phyloP scores from a whole-genome alignment of 116 monocot species.

The Iris pallida region DNA sequence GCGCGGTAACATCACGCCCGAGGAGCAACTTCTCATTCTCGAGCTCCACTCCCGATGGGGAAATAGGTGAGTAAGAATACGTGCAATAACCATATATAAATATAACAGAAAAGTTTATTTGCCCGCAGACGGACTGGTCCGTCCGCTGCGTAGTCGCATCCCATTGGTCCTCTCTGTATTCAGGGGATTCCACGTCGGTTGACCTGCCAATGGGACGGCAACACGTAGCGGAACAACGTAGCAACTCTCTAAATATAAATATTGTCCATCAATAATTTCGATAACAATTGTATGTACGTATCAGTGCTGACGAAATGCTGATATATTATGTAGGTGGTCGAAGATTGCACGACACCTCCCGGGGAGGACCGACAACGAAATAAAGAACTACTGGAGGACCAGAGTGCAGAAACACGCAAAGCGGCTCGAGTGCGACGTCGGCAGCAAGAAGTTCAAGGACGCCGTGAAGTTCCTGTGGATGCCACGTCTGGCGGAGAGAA shows the following conservation, averaged over 20 bases:
- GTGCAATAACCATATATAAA: neutral
- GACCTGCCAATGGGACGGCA: too few relatives aligned
- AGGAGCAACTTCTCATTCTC: slow-evolving; percentile 49
- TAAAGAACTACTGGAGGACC: slow-evolving; percentile 57
- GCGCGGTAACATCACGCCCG: slow-evolving; percentile 44
- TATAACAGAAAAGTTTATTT: neutral
- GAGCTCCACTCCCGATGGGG: slow-evolving; percentile 51
- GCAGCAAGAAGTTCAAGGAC: slow-evolving; percentile 52
- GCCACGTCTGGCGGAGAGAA: slow-evolving; percentile 12
- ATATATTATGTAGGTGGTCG: slow-evolving; percentile 30
- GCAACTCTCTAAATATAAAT: neutral
- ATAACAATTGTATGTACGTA: neutral
- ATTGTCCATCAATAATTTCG: neutral
- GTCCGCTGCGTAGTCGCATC: too few relatives aligned
- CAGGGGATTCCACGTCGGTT: too few relatives aligned
- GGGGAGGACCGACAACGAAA: slow-evolving; percentile 52
- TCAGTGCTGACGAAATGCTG: neutral
- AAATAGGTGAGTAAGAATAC: slow-evolving; percentile 23
- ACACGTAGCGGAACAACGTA: too few relatives aligned
- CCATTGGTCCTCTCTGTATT: too few relatives aligned
- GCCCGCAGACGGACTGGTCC: too few relatives aligned
- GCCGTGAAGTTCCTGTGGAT: slow-evolving; percentile 32
- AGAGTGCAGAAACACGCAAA: slow-evolving; percentile 55
- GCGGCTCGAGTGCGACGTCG: slow-evolving; percentile 45
- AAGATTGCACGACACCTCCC: slow-evolving; percentile 46